phyloP scores from a whole-genome alignment of 768 basidiomycete genomes.

The Lentinula edodes region DNA sequence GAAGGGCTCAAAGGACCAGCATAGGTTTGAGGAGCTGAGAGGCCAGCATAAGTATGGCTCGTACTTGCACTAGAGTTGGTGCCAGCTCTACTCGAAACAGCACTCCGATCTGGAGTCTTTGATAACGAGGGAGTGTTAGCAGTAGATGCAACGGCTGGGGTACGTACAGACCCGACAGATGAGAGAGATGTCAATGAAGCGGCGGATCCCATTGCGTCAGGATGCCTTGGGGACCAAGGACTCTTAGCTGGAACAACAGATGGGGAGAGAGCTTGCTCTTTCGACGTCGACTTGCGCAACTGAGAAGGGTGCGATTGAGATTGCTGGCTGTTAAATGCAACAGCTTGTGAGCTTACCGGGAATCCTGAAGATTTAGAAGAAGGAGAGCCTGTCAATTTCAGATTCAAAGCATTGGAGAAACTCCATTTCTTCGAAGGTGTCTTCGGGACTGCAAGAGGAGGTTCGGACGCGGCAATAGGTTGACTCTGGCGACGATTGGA shows the following conservation, averaged over 20 bases:
- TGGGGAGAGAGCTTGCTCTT: constrained; percentile 51
- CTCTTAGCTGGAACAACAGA: constrained; percentile 32
- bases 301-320: constrained; percentile 37
- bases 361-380: constrained; percentile 53
- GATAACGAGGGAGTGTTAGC: constrained; percentile 20
- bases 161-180: constrained; percentile 61
- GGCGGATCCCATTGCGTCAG: constrained; percentile 75
- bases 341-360: constrained; percentile 61
- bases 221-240: constrained; percentile 66
- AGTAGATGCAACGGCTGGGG: constrained; percentile 36
- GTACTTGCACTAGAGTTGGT: constrained; percentile 77
- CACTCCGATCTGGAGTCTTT: constrained; percentile 61
- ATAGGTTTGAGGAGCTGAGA: constrained; percentile 38
- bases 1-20: constrained; percentile 60
- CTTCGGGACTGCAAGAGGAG: constrained; percentile 47
- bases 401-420: constrained; percentile 79
- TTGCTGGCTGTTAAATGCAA: constrained; percentile 35
- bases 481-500: constrained; percentile 35
- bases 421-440: constrained; percentile 97
- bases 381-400: constrained; percentile 65
- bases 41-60: constrained; percentile 44
- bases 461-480: constrained; percentile 36
- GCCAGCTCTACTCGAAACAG: constrained; percentile 57
- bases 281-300: constrained; percentile 63
- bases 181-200: constrained; percentile 71